Evolutionary conservation across 202 grass and related monocot species (phyloP).

Genomic region (Eragrostis tef): DNA sequence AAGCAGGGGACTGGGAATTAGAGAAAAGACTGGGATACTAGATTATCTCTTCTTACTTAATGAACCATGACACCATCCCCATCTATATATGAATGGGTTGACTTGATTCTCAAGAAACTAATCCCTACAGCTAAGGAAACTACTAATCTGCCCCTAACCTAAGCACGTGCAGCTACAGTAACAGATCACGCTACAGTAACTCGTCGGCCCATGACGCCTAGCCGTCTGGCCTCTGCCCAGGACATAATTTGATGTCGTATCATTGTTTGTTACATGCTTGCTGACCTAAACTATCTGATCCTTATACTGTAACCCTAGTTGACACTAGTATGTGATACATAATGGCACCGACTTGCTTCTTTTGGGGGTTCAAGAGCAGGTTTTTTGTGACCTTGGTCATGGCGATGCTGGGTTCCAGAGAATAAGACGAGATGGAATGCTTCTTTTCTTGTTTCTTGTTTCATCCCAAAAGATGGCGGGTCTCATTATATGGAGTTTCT

Average conservation of each 20-base stretch:
- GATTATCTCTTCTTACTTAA: too few relatives aligned
- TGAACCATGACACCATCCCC: too few relatives aligned
- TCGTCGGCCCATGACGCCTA: too few relatives aligned
- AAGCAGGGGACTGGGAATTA: too few relatives aligned
- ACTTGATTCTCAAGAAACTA: too few relatives aligned
- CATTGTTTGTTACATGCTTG: constrained; percentile 26
- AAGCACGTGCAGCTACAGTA: too few relatives aligned
- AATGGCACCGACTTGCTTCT: constrained; percentile 17
- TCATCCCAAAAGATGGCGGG: background rate
- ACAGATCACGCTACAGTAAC: too few relatives aligned
- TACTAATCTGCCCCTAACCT: too few relatives aligned
- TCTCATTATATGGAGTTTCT: background rate
- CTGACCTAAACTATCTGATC: constrained; percentile 3
- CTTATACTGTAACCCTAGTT: constrained; percentile 3
- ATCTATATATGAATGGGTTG: too few relatives aligned
- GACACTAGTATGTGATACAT: constrained; percentile 18
- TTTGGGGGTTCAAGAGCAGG: background rate
- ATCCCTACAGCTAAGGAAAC: too few relatives aligned
- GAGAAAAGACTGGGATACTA: too few relatives aligned
- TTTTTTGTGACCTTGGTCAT: background rate
- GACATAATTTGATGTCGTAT: background rate
- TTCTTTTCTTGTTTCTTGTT: background rate
- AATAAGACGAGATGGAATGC: background rate
- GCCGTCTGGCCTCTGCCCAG: too few relatives aligned
- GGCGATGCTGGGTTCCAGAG: background rate